phyloP scores from a whole-genome alignment of 805 yeast species.

The Schwanniomyces pseudopolymorphus region DNA sequence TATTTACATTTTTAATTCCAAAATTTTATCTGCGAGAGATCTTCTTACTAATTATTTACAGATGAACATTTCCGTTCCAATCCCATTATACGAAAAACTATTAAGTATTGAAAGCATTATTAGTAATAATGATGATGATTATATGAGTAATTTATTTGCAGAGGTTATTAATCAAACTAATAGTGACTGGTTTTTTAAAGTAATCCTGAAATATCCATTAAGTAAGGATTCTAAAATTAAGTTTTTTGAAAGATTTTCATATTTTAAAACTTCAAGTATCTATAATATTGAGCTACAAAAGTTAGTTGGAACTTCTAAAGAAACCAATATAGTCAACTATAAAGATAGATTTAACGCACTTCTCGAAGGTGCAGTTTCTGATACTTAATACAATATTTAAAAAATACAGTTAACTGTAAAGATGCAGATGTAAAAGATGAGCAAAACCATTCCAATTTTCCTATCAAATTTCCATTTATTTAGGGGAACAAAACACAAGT shows the following conservation, averaged over 20 bases:
- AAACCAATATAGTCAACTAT: not conserved
- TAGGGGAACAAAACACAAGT: constrained; percentile 27
- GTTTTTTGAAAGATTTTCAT: constrained; percentile 22
- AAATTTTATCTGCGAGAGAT: constrained; percentile 37
- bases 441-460: constrained; percentile 23
- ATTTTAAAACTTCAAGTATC: constrained; percentile 25
- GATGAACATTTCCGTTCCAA: constrained; percentile 21
- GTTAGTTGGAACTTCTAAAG: not conserved
- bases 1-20: constrained; percentile 38
- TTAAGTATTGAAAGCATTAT: constrained; percentile 40
- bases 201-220: constrained; percentile 26
- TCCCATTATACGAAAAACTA: constrained; percentile 42
- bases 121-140: constrained; percentile 21
- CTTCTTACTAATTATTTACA: constrained; percentile 26
- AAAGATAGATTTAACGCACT: not conserved
- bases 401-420: constrained; percentile 18
- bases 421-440: constrained; percentile 20
- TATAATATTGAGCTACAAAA: constrained; percentile 20
- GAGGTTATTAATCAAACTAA: constrained; percentile 28
- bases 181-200: constrained; percentile 36
- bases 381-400: not conserved
- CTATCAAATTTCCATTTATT: constrained; percentile 35
- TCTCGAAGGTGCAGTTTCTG: not conserved
- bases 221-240: constrained; percentile 12
- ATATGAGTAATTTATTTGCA: constrained; percentile 25